Evolutionary conservation across 805 yeast species (phyloP).

Genomic region (Nakazawaea molendinolei): DNA sequence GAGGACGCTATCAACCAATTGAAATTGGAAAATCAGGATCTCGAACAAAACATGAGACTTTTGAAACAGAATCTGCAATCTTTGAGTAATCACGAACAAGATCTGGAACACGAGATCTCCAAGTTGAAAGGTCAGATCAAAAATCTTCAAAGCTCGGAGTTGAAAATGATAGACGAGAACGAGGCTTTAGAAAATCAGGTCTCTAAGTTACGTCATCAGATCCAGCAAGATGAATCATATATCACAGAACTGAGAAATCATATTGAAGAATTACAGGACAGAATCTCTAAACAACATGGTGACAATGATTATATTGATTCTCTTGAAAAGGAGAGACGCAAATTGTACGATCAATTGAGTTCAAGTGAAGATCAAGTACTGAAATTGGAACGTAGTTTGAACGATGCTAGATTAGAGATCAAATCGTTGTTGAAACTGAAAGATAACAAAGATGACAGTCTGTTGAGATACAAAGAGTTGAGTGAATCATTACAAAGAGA

Average conservation of each 20-base stretch:
- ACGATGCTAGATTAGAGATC: conserved; percentile 21
- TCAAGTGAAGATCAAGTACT: conserved; percentile 13
- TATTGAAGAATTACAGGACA: no score
- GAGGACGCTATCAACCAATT: conserved; percentile 13
- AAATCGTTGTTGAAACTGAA: conserved; percentile 18
- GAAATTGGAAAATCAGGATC: conserved; percentile 3
- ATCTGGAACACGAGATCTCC: conserved; percentile 7
- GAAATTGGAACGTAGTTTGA: conserved; percentile 12
- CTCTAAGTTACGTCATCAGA: background rate
- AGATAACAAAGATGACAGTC: conserved; percentile 17
- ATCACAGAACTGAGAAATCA: no score
- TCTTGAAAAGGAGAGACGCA: conserved; percentile 21
- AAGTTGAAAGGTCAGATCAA: conserved; percentile 4
- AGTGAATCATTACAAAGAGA: conserved; percentile 21
- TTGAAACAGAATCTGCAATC: conserved; percentile 12
- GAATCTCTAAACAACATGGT: conserved; percentile 13
- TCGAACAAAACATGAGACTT: conserved; percentile 12
- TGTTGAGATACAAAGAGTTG: conserved; percentile 22
- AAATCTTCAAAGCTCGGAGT: background rate
- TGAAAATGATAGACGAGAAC: background rate
- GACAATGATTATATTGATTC: conserved; percentile 20
- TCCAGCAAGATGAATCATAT: background rate
- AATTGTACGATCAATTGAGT: conserved; percentile 16
- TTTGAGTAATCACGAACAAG: conserved; percentile 6
- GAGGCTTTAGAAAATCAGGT: conserved; percentile 2